Percentiles rank a stretch among this genome's conserved stretches.
These are phyloP conservation scores for Kickxella alabastrina DNA, from an alignment of 192 early-diverging fungal species.

Conservation along the genomic window DNA sequence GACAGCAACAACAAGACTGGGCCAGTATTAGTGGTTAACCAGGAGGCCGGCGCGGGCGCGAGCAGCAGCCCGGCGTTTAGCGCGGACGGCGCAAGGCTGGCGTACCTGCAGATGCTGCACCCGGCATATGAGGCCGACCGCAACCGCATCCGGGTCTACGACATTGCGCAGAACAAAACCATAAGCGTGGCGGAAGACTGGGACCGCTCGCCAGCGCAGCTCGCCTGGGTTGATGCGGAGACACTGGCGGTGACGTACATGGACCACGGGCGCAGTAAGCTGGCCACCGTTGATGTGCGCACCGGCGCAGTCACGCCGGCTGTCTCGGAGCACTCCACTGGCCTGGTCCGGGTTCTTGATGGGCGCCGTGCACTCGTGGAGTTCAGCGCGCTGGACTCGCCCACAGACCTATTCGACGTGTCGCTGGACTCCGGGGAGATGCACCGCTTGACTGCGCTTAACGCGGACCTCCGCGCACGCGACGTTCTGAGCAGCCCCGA, in stretches of 20 bases:
- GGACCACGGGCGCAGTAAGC: constrained; percentile 65
- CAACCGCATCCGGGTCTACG: constrained; percentile 64
- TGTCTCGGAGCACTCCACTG: constrained; percentile 50
- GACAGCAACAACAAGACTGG: constrained; percentile 33
- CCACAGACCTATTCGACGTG: constrained; percentile 52
- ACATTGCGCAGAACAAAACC: constrained; percentile 35
- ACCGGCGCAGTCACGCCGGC: constrained; percentile 49
- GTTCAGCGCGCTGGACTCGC: constrained; percentile 54
- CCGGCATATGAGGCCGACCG: constrained; percentile 75
- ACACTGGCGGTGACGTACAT: constrained; percentile 61
- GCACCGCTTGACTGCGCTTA: constrained; percentile 44
- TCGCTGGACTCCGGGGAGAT: constrained; percentile 28
- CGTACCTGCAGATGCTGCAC: constrained; percentile 70
- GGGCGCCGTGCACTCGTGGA: constrained; percentile 49
- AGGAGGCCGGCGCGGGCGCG: constrained; percentile 53
- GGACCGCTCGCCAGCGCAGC: constrained; percentile 57
- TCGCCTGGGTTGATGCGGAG: constrained; percentile 55
- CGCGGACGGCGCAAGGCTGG: constrained; percentile 60
- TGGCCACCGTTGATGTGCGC: constrained; percentile 54
- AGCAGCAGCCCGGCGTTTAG: constrained; percentile 61
- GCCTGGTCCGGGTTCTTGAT: constrained; percentile 42
- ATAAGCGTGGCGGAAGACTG: constrained; percentile 53
- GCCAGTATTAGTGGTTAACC: constrained; percentile 55
- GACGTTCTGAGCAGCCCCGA: constrained; percentile 53
- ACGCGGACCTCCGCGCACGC: constrained; percentile 28